Conservation (phyloP, 768 basidiomycete genomes). For the Suillus placidus region DNA sequence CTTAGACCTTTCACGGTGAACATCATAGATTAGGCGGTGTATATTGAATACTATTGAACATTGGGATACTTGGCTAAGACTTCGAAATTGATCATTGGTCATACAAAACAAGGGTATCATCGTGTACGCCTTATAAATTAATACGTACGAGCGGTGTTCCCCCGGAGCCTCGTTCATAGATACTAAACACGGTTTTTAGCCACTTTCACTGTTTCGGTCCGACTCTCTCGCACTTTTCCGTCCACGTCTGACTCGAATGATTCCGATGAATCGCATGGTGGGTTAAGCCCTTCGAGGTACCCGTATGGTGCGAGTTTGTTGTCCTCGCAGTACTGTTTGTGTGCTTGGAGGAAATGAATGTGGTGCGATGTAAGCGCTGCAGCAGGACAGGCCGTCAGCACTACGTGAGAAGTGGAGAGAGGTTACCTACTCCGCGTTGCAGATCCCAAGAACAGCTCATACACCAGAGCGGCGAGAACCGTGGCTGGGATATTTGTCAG, state of each 20-base stretch:
- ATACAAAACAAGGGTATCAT: neutral
- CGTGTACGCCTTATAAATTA: neutral
- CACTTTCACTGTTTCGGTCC: neutral
- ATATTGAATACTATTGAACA: neutral
- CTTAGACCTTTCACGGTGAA: neutral
- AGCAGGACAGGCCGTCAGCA: constrained; percentile 15
- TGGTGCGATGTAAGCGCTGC: constrained; percentile 30
- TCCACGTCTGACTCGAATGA: constrained; percentile 11
- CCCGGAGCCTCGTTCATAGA: neutral
- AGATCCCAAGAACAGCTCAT: constrained; percentile 61
- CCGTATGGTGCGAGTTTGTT: constrained; percentile 25
- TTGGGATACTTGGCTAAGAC: neutral
- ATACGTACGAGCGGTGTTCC: neutral
- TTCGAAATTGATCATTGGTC: neutral
- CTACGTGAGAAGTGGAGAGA: neutral
- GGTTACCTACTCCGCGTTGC: constrained; percentile 54
- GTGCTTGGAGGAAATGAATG: constrained; percentile 23
- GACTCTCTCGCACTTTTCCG: constrained; percentile 10
- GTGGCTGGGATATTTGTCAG: constrained; percentile 70
- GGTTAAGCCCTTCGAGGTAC: constrained; percentile 20
- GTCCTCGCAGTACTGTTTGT: constrained; percentile 28
- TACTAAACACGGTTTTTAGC: constrained; percentile 16
- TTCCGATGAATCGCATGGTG: constrained; percentile 6
- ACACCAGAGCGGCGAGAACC: constrained; percentile 52
- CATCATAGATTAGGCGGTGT: neutral